phyloP scores from a whole-genome alignment of 441 rosid species.

The Mallotus japonicus region DNA sequence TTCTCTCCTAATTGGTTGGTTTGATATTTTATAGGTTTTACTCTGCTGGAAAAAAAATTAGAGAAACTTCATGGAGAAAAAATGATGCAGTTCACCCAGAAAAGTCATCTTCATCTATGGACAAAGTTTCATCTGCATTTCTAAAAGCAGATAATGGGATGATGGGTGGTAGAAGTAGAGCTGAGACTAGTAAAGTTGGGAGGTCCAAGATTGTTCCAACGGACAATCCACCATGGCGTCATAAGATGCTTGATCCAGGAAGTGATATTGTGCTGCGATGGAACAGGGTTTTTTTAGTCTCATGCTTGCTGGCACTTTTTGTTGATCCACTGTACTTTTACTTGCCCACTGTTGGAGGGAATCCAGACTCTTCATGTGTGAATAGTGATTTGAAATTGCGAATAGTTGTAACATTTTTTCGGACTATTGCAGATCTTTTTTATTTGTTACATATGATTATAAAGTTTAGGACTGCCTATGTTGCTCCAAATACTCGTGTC shows the following conservation, averaged over 20 bases:
- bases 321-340: conserved; percentile 83
- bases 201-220: conserved; percentile 44
- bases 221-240: conserved; percentile 54
- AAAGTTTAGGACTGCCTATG: conserved; percentile 86
- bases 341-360: conserved; percentile 60
- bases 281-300: conserved; percentile 78
- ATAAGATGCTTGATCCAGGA: conserved; percentile 78
- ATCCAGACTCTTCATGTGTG: conserved; percentile 42
- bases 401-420: conserved; percentile 62
- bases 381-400: conserved; percentile 57
- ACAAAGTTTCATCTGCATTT: conserved; percentile 48
- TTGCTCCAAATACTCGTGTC: conserved; percentile 81
- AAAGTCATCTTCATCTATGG: conserved; percentile 42
- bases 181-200: conserved; percentile 41
- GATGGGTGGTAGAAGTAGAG: conserved; percentile 43
- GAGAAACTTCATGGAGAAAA: conserved; percentile 45
- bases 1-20: not conserved
- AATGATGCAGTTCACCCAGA: conserved; percentile 46
- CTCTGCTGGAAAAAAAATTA: conserved; percentile 52
- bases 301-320: conserved; percentile 85
- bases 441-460: conserved; percentile 77
- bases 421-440: conserved; percentile 83
- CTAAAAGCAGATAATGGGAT: conserved; percentile 51
- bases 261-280: conserved; percentile 74
- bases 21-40: conserved; percentile 53